Base-by-base conservation (phyloP, 345 rosid species). In the Kernera saxatilis region DNA sequence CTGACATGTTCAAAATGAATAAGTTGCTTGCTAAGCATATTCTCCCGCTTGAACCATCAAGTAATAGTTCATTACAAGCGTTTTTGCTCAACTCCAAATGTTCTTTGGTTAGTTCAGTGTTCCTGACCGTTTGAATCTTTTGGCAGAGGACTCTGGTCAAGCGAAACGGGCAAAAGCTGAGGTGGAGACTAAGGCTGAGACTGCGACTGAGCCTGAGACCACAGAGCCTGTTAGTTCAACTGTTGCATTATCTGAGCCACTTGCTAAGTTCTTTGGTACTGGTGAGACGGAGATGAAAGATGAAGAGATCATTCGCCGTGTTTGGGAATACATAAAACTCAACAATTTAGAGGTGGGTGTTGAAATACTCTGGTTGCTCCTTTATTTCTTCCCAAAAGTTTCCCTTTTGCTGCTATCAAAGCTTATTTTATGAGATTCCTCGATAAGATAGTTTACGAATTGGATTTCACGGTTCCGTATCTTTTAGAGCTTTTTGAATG, bases 1-100 rank as follows among this genome's bases (percentile, higher is more conserved):
- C 98, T 29, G 98, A 93, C 83, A 93, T 93, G 98, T 93, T 93
- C 83, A 91, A 89, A 81, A 93, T 93, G 98, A 93, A 91, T 69
- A 93, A 91, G 86, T 78, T 93, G 70, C 88, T 93, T 51, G 82
- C 98, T 29, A 93, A 93, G 81, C 97, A 93, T 81, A 93, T 93
- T 53, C 84, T 83, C 43, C 80, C 94, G 8, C 89, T 93, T 65
- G 92, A 93, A 53, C 96, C 98, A 45, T 56, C 86, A 40, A 93
- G 98, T 93, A 87, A 45, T 37, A 48, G 10, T 39, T 68, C 64
- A 26, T 51, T 62, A 37, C 30, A 50, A 58, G 12, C 6, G 2
- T 3, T 14, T 67, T 55, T 27, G 5, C 17, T 45, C 8, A 17
- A 40, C n/a, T 29, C 11, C 8, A 43, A 15, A 52, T 58, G 59